Evolutionary conservation across 208 protist genomes (phyloP).

Genomic region (Entamoeba dispar): DNA sequence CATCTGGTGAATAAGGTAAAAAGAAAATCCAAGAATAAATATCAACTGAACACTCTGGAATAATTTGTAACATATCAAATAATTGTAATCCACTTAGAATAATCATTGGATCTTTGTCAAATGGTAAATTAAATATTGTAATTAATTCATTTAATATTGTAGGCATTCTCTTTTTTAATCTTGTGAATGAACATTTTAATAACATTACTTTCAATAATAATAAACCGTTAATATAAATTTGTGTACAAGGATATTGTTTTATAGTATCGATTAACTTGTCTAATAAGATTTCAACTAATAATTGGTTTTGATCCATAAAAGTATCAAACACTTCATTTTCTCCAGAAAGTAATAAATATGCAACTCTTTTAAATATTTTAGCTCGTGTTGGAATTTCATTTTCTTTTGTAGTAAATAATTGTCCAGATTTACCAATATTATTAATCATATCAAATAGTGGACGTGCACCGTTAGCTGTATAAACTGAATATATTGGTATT

Average conservation of each 20-base stretch:
- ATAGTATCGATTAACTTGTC: background rate
- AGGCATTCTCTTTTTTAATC: background rate
- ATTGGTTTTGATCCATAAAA: background rate
- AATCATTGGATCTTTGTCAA: background rate
- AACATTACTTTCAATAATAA: background rate
- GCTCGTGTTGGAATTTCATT: background rate
- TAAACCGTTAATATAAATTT: background rate
- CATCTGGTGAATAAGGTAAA: background rate
- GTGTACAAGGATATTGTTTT: background rate
- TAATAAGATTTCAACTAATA: background rate
- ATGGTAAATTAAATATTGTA: background rate
- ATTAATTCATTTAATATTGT: background rate
- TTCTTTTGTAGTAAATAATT: background rate
- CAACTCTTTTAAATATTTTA: background rate
- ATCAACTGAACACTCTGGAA: background rate
- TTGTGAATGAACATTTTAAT: background rate
- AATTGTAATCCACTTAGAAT: background rate
- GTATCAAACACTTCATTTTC: background rate
- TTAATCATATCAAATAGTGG: background rate
- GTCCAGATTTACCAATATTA: background rate
- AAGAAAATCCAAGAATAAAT: background rate
- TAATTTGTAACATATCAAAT: background rate
- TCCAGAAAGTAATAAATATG: background rate
- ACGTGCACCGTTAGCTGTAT: background rate
- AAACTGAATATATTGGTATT: background rate